phyloP scores from a whole-genome alignment of 345 rosid genomes.

The Euphorbia tirucalli region DNA sequence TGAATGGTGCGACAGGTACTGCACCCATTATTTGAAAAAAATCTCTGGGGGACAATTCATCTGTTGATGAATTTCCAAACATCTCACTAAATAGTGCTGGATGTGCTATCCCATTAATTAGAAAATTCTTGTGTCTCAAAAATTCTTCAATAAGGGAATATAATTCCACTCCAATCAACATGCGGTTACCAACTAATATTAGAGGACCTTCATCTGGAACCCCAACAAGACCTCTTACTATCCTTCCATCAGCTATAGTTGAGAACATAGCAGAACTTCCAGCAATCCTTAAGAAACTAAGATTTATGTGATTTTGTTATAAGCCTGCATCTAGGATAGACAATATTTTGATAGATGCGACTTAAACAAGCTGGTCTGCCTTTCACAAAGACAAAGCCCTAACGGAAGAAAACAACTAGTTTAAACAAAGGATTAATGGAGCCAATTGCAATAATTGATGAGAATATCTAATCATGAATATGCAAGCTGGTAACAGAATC shows the following conservation, averaged over 20 bases:
- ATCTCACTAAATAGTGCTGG: slow-evolving; percentile 40
- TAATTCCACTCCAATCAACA: slow-evolving; percentile 69
- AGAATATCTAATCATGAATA: not conserved
- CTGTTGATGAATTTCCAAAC: slow-evolving; percentile 4
- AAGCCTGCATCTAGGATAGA: slow-evolving; percentile 6
- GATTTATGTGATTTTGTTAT: slow-evolving; percentile 13
- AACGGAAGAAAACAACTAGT: not conserved
- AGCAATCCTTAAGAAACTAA: slow-evolving; percentile 45
- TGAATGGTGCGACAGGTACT: slow-evolving; percentile 54
- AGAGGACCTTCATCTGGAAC: slow-evolving; percentile 86
- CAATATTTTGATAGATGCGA: not conserved
- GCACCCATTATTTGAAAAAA: slow-evolving; percentile 72
- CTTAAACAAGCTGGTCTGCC: slow-evolving; percentile 6
- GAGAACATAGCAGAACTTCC: slow-evolving; percentile 56
- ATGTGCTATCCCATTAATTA: slow-evolving; percentile 65
- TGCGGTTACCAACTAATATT: slow-evolving; percentile 71
- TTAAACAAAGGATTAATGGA: no score
- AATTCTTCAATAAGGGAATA: slow-evolving; percentile 52
- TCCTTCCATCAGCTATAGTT: slow-evolving; percentile 64
- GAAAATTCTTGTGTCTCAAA: slow-evolving; percentile 57
- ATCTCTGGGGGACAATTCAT: slow-evolving; percentile 37
- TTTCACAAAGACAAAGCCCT: slow-evolving; percentile 1
- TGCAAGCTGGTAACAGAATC: not conserved
- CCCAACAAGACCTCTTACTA: slow-evolving; percentile 73
- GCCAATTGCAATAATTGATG: not conserved